Base-by-base conservation (phyloP, 345 rosid genomes). In the Moricandia arvensis region DNA sequence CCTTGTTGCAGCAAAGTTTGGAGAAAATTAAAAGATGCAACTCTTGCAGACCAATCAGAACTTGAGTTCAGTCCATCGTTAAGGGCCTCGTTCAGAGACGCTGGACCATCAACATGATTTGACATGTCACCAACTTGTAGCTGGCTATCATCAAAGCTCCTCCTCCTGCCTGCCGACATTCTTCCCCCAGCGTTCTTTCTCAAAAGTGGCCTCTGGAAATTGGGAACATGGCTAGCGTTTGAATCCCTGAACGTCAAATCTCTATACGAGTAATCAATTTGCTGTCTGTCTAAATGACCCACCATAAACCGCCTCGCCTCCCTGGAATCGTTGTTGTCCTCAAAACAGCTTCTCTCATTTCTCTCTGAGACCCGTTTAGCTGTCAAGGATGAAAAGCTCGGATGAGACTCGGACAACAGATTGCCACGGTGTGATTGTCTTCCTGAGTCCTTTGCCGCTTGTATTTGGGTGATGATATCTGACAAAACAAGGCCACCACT, bases 31-130 rank as follows among this genome's bases (percentile, higher is more conserved):
- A 95, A 92, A 72, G 99, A 91, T 75, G 93, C 94, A 78, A 92
- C 97, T 81, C 99, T 87, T 2, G 96, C 97, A 89, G 82, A 88
- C 99, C 99, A 95, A 81, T 95, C 97, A 80, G 99, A 90, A 83
- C 86, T 86, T 72, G 98, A 80, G 82, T 86, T 85, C 60, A 95
- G 86, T 68, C 99, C 98, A 79, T 93, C 99, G 70, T 82, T 86
- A 41, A 96, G 82, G 54, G 99, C 99, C 79, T 92, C 98, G 59
- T 80, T 80, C 12, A 95, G 88, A 76, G 98, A 92, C 54, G 89
- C 87, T 78, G 97, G 97, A 77, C 96, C 91, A 63, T 88, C 98
- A 51, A 82, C 87, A 60, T 79, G 87, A 80, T 72, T 90, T 47
- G 97, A 83, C 80, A 90, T 85, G 73, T 92, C 94, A 33, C 96